Conservation (phyloP, 306 rosid species). For the Bauhinia variegata region DNA sequence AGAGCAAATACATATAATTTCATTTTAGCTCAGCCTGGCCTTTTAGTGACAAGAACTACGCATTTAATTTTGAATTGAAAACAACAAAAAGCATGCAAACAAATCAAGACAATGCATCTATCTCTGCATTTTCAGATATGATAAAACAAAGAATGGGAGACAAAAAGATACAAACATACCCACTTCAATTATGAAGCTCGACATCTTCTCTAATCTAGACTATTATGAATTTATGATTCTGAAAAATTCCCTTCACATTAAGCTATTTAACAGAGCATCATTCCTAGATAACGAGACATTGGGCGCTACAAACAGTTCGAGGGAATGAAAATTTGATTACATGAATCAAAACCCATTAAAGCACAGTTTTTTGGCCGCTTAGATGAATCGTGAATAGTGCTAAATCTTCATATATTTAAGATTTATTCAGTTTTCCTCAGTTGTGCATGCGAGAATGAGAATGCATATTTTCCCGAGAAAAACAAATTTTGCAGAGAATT, state of each 20-base stretch:
- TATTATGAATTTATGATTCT: neutral
- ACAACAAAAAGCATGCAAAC: neutral
- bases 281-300: constrained; percentile 15
- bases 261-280: neutral
- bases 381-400: constrained; percentile 10
- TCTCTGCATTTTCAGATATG: neutral
- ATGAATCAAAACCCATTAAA: neutral
- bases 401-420: neutral
- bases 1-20: constrained; percentile 10
- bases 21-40: constrained; percentile 2
- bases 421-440: too few relatives aligned
- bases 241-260: neutral
- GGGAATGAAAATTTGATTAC: neutral
- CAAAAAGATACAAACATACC: too few relatives aligned
- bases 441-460: neutral
- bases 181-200: neutral
- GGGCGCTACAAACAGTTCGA: neutral
- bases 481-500: neutral
- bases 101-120: neutral
- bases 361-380: too few relatives aligned
- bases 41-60: neutral
- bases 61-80: too few relatives aligned
- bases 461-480: neutral
- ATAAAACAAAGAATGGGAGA: constrained; percentile 3
- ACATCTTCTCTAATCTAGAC: neutral